Percentiles rank a stretch among this genome's conserved stretches.
phyloP scores from a whole-genome alignment of 345 rosid genomes.

The Populus pruinosa region DNA sequence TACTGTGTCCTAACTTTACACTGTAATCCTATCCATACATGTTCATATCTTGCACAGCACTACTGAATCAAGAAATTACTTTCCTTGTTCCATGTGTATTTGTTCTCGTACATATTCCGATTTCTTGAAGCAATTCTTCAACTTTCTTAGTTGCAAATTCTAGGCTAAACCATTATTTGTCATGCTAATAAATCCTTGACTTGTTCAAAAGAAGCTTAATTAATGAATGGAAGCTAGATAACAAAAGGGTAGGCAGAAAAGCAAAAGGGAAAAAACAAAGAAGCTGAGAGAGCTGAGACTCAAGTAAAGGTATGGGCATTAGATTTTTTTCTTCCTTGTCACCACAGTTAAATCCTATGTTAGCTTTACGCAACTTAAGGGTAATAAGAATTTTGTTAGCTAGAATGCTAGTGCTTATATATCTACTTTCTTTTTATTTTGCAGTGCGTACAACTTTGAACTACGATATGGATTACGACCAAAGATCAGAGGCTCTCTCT shows the following conservation, averaged over 20 bases:
- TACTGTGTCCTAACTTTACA: not conserved
- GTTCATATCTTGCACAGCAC: not conserved
- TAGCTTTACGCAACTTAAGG: constrained; percentile 7
- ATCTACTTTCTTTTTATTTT: not conserved
- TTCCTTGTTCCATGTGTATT: not conserved
- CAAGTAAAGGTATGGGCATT: not conserved
- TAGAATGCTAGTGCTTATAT: not conserved
- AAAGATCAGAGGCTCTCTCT: not conserved
- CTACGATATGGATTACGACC: not conserved
- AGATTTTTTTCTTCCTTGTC: not conserved
- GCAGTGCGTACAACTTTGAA: not conserved
- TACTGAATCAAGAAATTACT: not conserved
- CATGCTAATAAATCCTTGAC: not conserved
- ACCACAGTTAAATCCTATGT: not conserved
- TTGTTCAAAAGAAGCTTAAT: not conserved
- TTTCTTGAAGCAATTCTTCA: not conserved
- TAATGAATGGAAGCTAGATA: not conserved
- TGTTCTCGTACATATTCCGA: not conserved
- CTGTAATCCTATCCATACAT: not conserved
- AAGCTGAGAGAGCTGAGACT: not conserved
- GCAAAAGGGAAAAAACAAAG: not conserved
- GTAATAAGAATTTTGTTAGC: not conserved
- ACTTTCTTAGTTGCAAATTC: no score
- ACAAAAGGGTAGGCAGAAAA: not conserved
- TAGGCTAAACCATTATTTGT: not conserved